Percentiles rank a stretch among this genome's conserved stretches.
Conservation (phyloP, 495 filamentous ascomycete genomes). For the Xylaria curta region DNA sequence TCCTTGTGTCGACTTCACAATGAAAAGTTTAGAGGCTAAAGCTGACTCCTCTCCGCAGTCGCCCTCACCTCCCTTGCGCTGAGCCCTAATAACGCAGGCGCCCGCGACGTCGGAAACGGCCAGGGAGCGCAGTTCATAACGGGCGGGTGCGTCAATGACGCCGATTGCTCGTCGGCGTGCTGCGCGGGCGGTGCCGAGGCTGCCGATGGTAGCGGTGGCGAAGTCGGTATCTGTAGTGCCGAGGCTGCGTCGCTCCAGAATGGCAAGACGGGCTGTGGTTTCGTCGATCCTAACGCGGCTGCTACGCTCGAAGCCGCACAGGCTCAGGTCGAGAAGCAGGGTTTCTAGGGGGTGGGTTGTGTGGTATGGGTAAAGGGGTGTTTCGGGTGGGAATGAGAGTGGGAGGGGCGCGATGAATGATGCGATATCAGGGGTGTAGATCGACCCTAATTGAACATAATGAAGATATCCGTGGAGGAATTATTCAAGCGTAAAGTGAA, state of each 20-base stretch:
- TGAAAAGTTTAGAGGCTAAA: background rate
- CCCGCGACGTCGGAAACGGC: slow-evolving; percentile 56
- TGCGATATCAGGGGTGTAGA: background rate
- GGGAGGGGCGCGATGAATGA: background rate
- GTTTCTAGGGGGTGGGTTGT: slow-evolving; percentile 37
- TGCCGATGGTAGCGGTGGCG: slow-evolving; percentile 19
- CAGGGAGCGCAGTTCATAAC: slow-evolving; percentile 58
- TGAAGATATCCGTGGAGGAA: background rate
- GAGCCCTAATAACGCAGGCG: slow-evolving; percentile 45
- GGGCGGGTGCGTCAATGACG: slow-evolving; percentile 52
- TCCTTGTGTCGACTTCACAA: background rate
- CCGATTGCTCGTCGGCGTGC: slow-evolving; percentile 51
- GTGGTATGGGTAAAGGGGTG: background rate
- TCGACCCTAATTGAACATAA: background rate
- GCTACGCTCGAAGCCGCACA: slow-evolving; percentile 49
- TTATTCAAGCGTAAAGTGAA: background rate
- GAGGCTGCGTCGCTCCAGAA: slow-evolving; percentile 49
- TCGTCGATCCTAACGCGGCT: slow-evolving; percentile 50
- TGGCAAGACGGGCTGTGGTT: slow-evolving; percentile 52
- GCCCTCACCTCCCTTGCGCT: slow-evolving; percentile 12
- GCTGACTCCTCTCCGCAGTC: background rate
- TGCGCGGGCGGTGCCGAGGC: slow-evolving; percentile 46
- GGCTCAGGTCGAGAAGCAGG: slow-evolving; percentile 52
- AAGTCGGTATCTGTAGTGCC: slow-evolving; percentile 51
- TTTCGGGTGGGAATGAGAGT: background rate